A percentile compares a stretch with the other conserved stretches of the same genome.
These are phyloP conservation scores for Dothidotthia symphoricarpi DNA, from an alignment of 2,329 filamentous ascomycete species.

Conservation along the genomic window DNA sequence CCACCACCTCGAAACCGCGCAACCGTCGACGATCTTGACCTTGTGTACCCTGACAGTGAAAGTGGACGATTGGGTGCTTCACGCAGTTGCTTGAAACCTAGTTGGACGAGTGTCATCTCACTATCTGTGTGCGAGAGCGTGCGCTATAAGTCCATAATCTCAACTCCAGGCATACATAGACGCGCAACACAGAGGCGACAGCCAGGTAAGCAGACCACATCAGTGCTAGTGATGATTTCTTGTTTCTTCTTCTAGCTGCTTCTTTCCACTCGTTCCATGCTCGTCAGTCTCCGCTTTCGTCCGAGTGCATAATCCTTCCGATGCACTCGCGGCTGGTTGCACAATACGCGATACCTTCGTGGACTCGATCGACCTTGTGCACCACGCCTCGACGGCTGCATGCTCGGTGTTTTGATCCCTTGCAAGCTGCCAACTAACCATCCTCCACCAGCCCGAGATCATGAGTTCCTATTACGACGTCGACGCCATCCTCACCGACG, in stretches of 20 bases:
- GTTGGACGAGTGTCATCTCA: constrained; percentile 4
- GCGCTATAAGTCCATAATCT: constrained; percentile 19
- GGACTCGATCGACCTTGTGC: constrained; percentile 4
- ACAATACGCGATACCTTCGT: constrained; percentile 28
- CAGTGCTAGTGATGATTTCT: constrained; percentile 1
- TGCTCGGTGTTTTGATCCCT: too few relatives aligned
- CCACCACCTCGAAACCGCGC: too few relatives aligned
- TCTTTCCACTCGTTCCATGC: constrained; percentile 2
- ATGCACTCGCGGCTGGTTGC: constrained; percentile 14
- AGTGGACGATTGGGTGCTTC: background rate
- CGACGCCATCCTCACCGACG: constrained; percentile 79
- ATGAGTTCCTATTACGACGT: constrained; percentile 76
- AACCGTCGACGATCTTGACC: too few relatives aligned
- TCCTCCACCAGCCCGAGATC: constrained; percentile 1
- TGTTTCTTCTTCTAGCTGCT: constrained; percentile 3
- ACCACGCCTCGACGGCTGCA: background rate
- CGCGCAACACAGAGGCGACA: constrained; percentile 28
- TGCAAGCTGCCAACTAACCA: constrained; percentile 5
- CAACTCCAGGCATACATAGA: constrained; percentile 32
- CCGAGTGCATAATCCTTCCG: constrained; percentile 19
- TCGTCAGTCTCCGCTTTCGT: constrained; percentile 6
- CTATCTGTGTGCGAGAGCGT: constrained; percentile 7
- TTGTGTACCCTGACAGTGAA: background rate
- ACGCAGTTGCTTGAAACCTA: constrained; percentile 1
- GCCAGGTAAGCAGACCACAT: constrained; percentile 19